These are phyloP conservation scores for Beta macrorhiza DNA, from an alignment of 179 eudicot species.

Conservation along the genomic window DNA sequence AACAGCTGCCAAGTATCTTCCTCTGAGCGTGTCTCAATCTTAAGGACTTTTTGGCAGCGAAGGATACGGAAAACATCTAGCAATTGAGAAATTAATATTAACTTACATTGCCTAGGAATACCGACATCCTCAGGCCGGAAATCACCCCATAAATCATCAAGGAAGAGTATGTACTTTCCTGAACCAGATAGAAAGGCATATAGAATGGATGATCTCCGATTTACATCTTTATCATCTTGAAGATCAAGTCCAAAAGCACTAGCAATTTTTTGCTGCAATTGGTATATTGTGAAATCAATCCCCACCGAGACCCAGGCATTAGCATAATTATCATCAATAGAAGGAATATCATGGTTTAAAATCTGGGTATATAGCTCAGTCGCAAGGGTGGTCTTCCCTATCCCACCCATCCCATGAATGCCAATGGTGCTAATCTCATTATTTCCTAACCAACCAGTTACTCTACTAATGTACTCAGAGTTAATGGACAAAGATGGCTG, in stretches of 20 bases:
- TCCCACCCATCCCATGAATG: constrained; percentile 25
- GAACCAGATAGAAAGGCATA: constrained; percentile 10
- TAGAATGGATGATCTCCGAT: constrained; percentile 18
- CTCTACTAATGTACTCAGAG: background rate
- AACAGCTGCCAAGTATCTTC: constrained; percentile 25
- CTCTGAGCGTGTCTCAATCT: constrained; percentile 14
- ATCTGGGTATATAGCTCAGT: background rate
- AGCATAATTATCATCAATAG: no score
- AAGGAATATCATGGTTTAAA: background rate
- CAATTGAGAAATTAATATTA: constrained; percentile 18
- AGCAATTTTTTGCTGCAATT: constrained; percentile 16
- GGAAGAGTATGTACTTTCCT: constrained; percentile 2
- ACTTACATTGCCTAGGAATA: constrained; percentile 20
- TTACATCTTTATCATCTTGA: constrained; percentile 8
- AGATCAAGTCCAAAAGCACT: constrained; percentile 14
- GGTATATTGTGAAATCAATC: background rate
- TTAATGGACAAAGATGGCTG: background rate
- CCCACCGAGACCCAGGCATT: constrained; percentile 25
- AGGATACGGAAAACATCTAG: constrained; percentile 15
- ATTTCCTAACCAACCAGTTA: constrained; percentile 1
- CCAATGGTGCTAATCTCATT: constrained; percentile 13
- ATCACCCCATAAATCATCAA: constrained; percentile 24
- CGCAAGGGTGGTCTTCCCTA: constrained; percentile 21
- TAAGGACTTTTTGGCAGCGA: constrained; percentile 20
- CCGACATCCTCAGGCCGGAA: constrained; percentile 22